Conservation (phyloP, 2,329 filamentous ascomycete species). For the Penicillium sp. region DNA sequence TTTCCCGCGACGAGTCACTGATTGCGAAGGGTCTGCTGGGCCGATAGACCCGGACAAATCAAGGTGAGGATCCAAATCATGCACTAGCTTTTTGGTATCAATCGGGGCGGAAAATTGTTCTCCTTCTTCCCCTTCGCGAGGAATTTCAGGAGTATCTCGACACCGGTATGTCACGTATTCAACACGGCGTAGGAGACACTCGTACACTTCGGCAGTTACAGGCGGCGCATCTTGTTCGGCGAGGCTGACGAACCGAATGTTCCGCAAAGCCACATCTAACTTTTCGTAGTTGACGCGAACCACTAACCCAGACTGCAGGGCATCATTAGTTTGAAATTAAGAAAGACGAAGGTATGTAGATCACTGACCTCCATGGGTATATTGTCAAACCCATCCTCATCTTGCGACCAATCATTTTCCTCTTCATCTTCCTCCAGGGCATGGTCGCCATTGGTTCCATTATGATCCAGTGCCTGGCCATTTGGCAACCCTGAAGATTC, state of each 20-base stretch:
- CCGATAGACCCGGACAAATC: constrained; percentile 36
- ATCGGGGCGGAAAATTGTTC: constrained; percentile 37
- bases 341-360: background rate
- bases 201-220: constrained; percentile 72
- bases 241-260: constrained; percentile 66
- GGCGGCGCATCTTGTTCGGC: constrained; percentile 65
- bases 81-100: constrained; percentile 30
- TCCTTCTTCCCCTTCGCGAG: constrained; percentile 39
- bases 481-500: constrained; percentile 15
- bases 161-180: constrained; percentile 65
- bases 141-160: constrained; percentile 42
- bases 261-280: constrained; percentile 74
- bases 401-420: constrained; percentile 35
- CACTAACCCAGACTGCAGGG: constrained; percentile 59
- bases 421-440: constrained; percentile 21
- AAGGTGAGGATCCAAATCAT: constrained; percentile 35
- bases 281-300: constrained; percentile 81
- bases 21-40: constrained; percentile 26
- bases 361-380: constrained; percentile 34
- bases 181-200: constrained; percentile 62
- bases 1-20: constrained; percentile 29
- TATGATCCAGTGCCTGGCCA: constrained; percentile 18
- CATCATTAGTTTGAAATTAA: constrained; percentile 4
- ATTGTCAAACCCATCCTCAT: constrained; percentile 32
- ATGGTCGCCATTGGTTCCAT: constrained; percentile 27